Evolutionary conservation across 2,329 filamentous ascomycete species (phyloP).

Genomic region (Pseudogymnoascus sp.): DNA sequence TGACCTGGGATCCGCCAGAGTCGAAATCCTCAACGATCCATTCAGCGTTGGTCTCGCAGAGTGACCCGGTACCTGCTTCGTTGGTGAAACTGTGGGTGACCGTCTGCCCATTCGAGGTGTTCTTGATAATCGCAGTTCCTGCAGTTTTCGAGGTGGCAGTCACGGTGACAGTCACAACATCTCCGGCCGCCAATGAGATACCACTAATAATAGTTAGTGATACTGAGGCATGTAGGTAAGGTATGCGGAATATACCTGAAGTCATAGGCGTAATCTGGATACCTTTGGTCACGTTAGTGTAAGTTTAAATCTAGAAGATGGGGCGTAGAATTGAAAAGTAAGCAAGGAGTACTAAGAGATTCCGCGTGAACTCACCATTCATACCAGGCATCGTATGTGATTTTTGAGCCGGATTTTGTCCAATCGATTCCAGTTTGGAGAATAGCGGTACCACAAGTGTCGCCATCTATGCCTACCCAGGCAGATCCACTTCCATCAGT

Average conservation of each 20-base stretch:
- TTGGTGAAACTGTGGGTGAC: constrained; percentile 38
- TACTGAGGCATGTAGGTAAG: background rate
- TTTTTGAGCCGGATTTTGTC: constrained; percentile 35
- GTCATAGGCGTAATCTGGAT: constrained; percentile 47
- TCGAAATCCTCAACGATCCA: constrained; percentile 49
- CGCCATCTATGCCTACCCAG: constrained; percentile 57
- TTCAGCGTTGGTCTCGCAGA: constrained; percentile 42
- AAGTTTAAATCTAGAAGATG: background rate
- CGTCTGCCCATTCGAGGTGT: constrained; percentile 37
- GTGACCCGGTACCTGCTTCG: constrained; percentile 25
- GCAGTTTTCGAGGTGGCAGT: constrained; percentile 32
- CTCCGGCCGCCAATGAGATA: constrained; percentile 38
- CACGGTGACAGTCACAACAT: constrained; percentile 37
- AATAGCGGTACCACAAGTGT: constrained; percentile 47
- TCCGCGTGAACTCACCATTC: constrained; percentile 38
- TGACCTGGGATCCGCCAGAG: constrained; percentile 32
- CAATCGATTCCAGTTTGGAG: constrained; percentile 53
- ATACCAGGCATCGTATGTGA: constrained; percentile 50
- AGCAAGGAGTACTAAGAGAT: background rate
- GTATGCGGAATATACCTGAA: constrained; percentile 30
- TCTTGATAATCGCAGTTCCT: constrained; percentile 40
- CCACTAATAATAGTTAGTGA: constrained; percentile 16
- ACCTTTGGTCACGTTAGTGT: constrained; percentile 20
- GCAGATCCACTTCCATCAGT: constrained; percentile 42
- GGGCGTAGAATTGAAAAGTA: background rate